Evolutionary conservation across 2,329 filamentous ascomycete genomes (phyloP).

Genomic region (Fusarium brachygibbosum): DNA sequence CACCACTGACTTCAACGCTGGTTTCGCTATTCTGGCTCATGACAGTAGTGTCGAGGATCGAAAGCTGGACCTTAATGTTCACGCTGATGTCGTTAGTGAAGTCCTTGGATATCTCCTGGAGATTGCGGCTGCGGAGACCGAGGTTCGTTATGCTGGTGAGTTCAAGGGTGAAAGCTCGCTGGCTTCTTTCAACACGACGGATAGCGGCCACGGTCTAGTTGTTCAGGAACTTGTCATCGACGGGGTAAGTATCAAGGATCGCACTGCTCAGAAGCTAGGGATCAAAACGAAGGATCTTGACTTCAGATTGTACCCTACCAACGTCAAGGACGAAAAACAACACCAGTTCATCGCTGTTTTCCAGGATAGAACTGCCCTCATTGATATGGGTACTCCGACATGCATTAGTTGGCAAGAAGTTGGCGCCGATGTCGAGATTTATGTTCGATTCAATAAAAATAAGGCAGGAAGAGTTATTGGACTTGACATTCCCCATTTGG

Average conservation of each 20-base stretch:
- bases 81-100: slow-evolving; percentile 52
- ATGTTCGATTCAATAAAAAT: slow-evolving; percentile 14
- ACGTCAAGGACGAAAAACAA: slow-evolving; percentile 33
- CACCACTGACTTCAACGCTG: slow-evolving; percentile 38
- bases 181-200: slow-evolving; percentile 28
- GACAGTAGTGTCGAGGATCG: slow-evolving; percentile 43
- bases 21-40: slow-evolving; percentile 54
- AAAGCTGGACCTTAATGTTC: slow-evolving; percentile 52
- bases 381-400: slow-evolving; percentile 53
- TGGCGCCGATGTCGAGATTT: slow-evolving; percentile 24
- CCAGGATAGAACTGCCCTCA: slow-evolving; percentile 49
- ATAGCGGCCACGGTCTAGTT: slow-evolving; percentile 47
- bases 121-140: slow-evolving; percentile 31
- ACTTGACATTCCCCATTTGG: slow-evolving; percentile 24
- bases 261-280: slow-evolving; percentile 38
- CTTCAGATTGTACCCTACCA: slow-evolving; percentile 52
- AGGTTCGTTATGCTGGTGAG: slow-evolving; percentile 20
- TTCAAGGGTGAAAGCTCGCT: background rate
- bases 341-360: slow-evolving; percentile 52
- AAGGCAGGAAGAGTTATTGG: background rate
- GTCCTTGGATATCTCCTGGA: slow-evolving; percentile 21
- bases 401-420: slow-evolving; percentile 52
- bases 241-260: slow-evolving; percentile 32
- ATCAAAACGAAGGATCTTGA: slow-evolving; percentile 45
- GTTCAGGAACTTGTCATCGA: slow-evolving; percentile 37